phyloP scores from a whole-genome alignment of 305 asterid species.

The Fraxinus albicans region DNA sequence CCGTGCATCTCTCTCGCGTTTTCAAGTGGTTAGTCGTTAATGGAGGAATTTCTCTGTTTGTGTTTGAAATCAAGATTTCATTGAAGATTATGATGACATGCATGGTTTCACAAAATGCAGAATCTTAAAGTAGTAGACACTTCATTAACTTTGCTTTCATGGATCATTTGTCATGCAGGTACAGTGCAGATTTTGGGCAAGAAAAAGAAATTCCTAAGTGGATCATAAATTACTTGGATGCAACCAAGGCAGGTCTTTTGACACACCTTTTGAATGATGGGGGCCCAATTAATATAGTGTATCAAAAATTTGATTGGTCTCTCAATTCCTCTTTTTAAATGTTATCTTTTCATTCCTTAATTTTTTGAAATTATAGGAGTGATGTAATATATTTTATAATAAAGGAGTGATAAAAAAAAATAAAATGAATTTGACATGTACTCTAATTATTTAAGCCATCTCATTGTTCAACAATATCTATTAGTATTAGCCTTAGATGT shows the following conservation, averaged over 20 bases:
- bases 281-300: constrained; percentile 54
- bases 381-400: not conserved
- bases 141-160: not conserved
- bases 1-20: constrained; percentile 58
- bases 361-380: not conserved
- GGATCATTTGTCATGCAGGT: constrained; percentile 45
- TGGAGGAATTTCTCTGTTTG: not conserved
- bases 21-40: constrained; percentile 60
- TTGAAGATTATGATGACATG: not conserved
- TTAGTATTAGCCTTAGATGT: not conserved
- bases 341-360: not conserved
- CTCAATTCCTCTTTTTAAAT: constrained; percentile 37
- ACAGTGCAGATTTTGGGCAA: constrained; percentile 77
- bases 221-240: constrained; percentile 67
- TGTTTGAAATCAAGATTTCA: not conserved
- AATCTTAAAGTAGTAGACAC: not conserved
- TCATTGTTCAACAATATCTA: not conserved
- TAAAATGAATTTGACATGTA: too few relatives aligned
- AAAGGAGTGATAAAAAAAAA: too few relatives aligned
- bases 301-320: constrained; percentile 74
- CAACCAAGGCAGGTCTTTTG: constrained; percentile 81
- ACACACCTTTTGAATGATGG: constrained; percentile 74
- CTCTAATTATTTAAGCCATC: not conserved
- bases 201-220: constrained; percentile 66
- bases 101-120: not conserved